Evolutionary conservation across 1,284 basidiomycete genomes (phyloP), one percentile per base, ranked within the genome.

Genomic region (Ceratobasidium sp.): DNA sequence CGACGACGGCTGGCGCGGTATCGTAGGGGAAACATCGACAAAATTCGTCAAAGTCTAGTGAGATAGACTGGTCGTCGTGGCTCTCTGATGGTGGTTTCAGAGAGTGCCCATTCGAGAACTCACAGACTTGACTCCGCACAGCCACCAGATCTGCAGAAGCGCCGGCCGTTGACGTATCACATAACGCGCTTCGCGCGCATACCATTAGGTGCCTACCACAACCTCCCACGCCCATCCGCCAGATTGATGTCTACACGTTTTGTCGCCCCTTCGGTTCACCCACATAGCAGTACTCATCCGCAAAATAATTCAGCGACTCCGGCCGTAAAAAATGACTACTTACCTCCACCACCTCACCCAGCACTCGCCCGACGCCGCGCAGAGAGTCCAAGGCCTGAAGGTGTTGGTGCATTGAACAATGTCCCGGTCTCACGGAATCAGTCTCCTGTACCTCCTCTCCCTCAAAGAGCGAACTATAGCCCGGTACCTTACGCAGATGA

Each of bases 201-300:
- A 40, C 38, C 17, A 8, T 17, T 40, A 40, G 45, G n/a, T 47
- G 10, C n/a, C 10, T 12, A 12, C 22, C 45, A 8, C 8, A 8
- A 47, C 45, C 10, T 8, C 38, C 38, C 17, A 49, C 47, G n/a
- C 45, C 43, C 8, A 25, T 22, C 45, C 8, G 25, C 43, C 27
- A 12, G 49, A 50, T 22, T 10, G 12, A 65, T 65, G 62, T 52
- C 62, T 22, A 54, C 38, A 29, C 62, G 62, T n/a, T 65, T 65
- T 65, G 49, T 65, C 7, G 62, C 62, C 3, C 62, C 62, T 1
- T 35, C 62, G 3, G 35, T 31, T 20, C 27, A 49, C 3, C 35
- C 62, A 12, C 47, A 20, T 35, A 20, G 29, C 10, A 45, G 20
- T 40, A 40, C 38, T 25, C n/a, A 38, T 43, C 7, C 5, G 34